Percentiles rank a stretch among this genome's conserved stretches.
These are phyloP conservation scores for Taxillus chinensis DNA, from an alignment of 164 flowering plant genomes.

Conservation along the genomic window DNA sequence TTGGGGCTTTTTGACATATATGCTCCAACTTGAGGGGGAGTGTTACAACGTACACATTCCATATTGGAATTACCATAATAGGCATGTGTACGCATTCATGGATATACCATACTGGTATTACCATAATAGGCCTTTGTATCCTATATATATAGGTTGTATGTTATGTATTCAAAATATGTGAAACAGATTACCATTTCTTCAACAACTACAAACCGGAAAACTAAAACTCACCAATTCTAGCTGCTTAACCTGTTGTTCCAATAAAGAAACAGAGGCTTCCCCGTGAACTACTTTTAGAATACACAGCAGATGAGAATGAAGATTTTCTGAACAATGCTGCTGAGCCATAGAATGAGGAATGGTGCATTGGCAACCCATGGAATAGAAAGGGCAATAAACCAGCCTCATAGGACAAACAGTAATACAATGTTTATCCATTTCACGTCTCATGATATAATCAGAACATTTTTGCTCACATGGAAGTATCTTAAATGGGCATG, in stretches of 20 bases:
- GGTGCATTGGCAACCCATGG: slow-evolving; percentile 54
- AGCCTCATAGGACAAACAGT: slow-evolving; percentile 90
- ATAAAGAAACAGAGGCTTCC: slow-evolving; percentile 37
- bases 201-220: not conserved
- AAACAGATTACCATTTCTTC: not conserved
- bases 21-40: too few relatives aligned
- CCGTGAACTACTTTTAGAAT: slow-evolving; percentile 44
- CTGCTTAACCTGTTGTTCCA: slow-evolving; percentile 29
- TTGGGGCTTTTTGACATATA: too few relatives aligned
- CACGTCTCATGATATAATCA: slow-evolving; percentile 53
- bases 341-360: slow-evolving; percentile 34
- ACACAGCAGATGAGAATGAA: slow-evolving; percentile 39
- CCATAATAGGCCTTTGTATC: too few relatives aligned
- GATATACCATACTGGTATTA: too few relatives aligned
- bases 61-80: too few relatives aligned
- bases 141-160: not conserved
- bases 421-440: slow-evolving; percentile 90
- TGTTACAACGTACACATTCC: too few relatives aligned
- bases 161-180: not conserved
- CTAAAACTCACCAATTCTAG: slow-evolving; percentile 38
- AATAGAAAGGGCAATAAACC: slow-evolving; percentile 66
- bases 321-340: slow-evolving; percentile 40
- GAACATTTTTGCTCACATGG: slow-evolving; percentile 78
- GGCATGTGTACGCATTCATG: too few relatives aligned
- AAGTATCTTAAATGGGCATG: slow-evolving; percentile 67